These are phyloP conservation scores for Nakazawaea ambrosiae DNA, from an alignment of 805 yeast species.

Conservation along the genomic window DNA sequence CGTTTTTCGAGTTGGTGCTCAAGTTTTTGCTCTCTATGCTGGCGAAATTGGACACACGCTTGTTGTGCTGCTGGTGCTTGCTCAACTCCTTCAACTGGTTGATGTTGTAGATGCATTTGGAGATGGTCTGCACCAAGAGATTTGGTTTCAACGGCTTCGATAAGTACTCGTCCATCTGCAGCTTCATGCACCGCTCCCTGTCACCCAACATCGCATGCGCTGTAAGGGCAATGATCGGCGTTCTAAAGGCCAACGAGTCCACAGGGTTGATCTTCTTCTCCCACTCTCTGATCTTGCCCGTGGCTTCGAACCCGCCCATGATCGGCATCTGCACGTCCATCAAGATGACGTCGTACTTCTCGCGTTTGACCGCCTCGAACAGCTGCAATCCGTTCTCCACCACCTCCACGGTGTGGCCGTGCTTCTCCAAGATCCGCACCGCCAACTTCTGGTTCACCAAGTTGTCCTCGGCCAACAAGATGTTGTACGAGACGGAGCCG, in stretches of 20 bases:
- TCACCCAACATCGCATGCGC: constrained; percentile 96
- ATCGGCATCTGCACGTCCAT: constrained; percentile 97
- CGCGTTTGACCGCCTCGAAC: constrained; percentile 61
- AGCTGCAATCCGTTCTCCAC: constrained; percentile 86
- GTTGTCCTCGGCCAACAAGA: constrained; percentile 81
- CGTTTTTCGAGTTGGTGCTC: not conserved
- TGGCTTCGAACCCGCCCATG: constrained; percentile 93
- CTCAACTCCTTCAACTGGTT: constrained; percentile 54
- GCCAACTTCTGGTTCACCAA: constrained; percentile 84
- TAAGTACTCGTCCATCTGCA: constrained; percentile 89
- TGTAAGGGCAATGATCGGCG: constrained; percentile 85
- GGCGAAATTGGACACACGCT: constrained; percentile 39
- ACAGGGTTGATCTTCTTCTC: constrained; percentile 72
- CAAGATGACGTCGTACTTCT: constrained; percentile 69
- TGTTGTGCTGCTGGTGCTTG: constrained; percentile 23
- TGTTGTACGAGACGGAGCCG: constrained; percentile 67
- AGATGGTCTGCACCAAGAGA: constrained; percentile 74
- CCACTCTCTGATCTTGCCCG: constrained; percentile 82
- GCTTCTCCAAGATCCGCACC: constrained; percentile 76
- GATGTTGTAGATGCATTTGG: constrained; percentile 71
- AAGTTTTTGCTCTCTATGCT: constrained; percentile 8
- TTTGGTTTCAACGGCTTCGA: constrained; percentile 85
- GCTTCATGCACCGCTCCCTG: constrained; percentile 76
- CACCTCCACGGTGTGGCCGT: constrained; percentile 77
- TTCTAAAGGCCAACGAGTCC: constrained; percentile 61